Evolutionary conservation across 2,329 filamentous ascomycete genomes (phyloP), one percentile per base, ranked within the genome.

Genomic region (Colletotrichum zoysiae): DNA sequence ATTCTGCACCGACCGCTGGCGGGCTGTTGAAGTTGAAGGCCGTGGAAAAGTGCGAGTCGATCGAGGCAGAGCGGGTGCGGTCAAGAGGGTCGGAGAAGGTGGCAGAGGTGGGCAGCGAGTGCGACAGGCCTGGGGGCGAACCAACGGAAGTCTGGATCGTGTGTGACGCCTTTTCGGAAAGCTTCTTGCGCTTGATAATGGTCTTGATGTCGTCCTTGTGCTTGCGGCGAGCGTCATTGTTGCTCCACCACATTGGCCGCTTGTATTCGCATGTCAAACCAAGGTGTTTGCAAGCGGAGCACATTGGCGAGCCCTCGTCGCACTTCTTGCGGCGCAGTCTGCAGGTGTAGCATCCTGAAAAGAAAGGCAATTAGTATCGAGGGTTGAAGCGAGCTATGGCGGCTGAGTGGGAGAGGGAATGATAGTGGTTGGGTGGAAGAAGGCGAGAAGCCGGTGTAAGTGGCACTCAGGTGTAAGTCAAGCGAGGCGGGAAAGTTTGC

Each of bases 201-300:
- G 93, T 92, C 88, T 99, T 99, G 87, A 99, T 97, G 76, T 92
- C 86, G 80, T 98, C 96, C 85, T 98, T 99, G 81, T 98, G 94
- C 68, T 91, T 85, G 77, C 92, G 90, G 76, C 96, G 89, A 79
- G 93, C 90, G 74, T 97, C 95, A 79, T 93, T 93, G 86, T 96
- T 98, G 84, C 92, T 93, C 96, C 96, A 99, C 96, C 96, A 99
- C 84, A 93, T 90, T 48, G 96, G 96, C 79, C 95, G 88, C 87
- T 97, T 97, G 86, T 98, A 99, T 86, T 98, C 95, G 85, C 96
- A 99, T 78, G 88, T 87, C 69, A 99, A 88, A 65, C 93, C 93
- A 68, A 99, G 91, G 79, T 90, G 87, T 77, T 89, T 90, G 87
- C 90, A 92, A 73, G 90, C 90, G 20, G 88, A 87, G 85, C 90